Evolutionary conservation across 2,329 filamentous ascomycete species (phyloP), one percentile per base, ranked within the genome.

Genomic region (Sporothrix schenckii): DNA sequence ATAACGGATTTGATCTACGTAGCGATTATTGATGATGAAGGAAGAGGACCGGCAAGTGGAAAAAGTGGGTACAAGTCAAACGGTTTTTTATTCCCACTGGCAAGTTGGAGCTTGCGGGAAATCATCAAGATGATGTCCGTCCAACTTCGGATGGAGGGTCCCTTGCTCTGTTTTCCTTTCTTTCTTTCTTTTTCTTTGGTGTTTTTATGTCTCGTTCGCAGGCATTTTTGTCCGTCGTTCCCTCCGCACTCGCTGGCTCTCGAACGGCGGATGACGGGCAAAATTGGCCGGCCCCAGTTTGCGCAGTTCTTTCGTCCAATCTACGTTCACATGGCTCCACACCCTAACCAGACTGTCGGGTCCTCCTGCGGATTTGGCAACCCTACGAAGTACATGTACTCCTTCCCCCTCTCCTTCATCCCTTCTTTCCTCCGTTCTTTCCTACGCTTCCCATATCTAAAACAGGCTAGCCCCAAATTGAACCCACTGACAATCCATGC

Each of bases 281-380:
- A 13, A 13, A 44, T 13, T 44, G 11, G 41, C 11, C 14, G 11
- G 41, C 14, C 41, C 3, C n/a, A 44, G 11, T 47, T 47, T n/a
- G 39, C 41, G 13, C 58, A 47, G 39, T 39, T 63, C 39, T 39
- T 63, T 63, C 39, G 21, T 63, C 58, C 58, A 63, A 63, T 63
- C 39, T 63, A 47, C 39, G 58, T 14, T 47, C 39, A 47, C 58
- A 63, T 27, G 19, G 58, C 58, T 39, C 58, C 58, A 63, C 58
- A 63, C 58, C 58, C 41, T 44, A 16, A 63, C 58, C 58, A 63
- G 41, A 63, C 58, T 63, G 58, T 63, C 58, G 58, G 58, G 58
- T 63, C 21, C 39, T 13, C 4, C 13, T 49, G 49, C n/a, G 49
- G 49, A 13, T 16, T 13, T 13, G 41, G 41, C 41, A 16, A 44